A percentile compares a stretch with the other conserved stretches of the same genome.
phyloP scores from a whole-genome alignment of 805 yeast species.

The Cyberlindnera japonica region DNA sequence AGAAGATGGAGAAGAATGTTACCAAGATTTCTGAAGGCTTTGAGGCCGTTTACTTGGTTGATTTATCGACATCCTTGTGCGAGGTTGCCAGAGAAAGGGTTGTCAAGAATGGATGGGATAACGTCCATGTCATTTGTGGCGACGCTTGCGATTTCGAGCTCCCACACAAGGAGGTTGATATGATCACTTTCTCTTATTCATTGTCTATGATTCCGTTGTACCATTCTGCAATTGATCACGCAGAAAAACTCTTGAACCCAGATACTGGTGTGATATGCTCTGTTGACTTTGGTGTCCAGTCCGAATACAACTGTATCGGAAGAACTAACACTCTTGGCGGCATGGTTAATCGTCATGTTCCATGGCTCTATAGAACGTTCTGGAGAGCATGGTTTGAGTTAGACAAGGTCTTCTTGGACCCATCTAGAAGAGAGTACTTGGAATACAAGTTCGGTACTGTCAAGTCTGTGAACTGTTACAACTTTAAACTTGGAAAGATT shows the following conservation, averaged over 20 bases:
- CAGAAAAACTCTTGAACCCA: constrained; percentile 46
- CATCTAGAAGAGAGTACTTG: constrained; percentile 76
- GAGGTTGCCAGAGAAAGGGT: constrained; percentile 64
- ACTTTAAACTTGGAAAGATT: constrained; percentile 62
- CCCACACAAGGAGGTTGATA: constrained; percentile 52
- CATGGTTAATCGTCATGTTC: constrained; percentile 61
- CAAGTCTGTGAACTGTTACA: constrained; percentile 66
- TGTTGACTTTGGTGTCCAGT: constrained; percentile 80
- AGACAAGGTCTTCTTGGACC: constrained; percentile 74
- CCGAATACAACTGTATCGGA: constrained; percentile 59
- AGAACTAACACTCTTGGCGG: constrained; percentile 77
- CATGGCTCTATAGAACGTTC: constrained; percentile 75
- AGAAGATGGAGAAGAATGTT: constrained; percentile 59
- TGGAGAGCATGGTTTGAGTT: constrained; percentile 90
- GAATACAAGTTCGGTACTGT: constrained; percentile 81
- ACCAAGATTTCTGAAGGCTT: constrained; percentile 38
- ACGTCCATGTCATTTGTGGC: constrained; percentile 65
- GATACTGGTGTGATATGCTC: constrained; percentile 60
- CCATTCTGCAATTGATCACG: constrained; percentile 74
- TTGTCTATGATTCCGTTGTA: constrained; percentile 83
- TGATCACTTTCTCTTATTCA: constrained; percentile 76
- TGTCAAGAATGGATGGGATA: constrained; percentile 42
- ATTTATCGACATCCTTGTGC: constrained; percentile 73
- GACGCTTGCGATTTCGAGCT: constrained; percentile 73
- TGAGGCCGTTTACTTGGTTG: constrained; percentile 67